phyloP scores from a whole-genome alignment of 106 monocot genomes.

The Narthecium ossifragum region DNA sequence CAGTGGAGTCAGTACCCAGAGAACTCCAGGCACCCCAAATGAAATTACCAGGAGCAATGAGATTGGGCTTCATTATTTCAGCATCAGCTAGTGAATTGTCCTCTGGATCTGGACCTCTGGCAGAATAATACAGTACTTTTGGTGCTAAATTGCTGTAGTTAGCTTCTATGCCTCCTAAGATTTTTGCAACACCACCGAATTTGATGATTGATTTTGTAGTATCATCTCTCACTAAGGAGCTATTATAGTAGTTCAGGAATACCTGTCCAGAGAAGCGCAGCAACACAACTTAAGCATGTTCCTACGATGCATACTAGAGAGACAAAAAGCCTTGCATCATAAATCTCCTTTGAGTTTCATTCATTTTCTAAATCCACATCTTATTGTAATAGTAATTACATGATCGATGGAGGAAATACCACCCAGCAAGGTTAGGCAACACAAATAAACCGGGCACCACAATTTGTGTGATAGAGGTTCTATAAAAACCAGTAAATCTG shows the following conservation, averaged over 20 bases:
- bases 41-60: slow-evolving; percentile 87
- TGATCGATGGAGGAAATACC: no score
- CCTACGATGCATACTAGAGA: no score
- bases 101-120: slow-evolving; percentile 94
- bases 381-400: no score
- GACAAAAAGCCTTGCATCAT: no score
- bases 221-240: slow-evolving; percentile 57
- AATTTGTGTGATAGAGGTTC: no score
- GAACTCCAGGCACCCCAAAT: slow-evolving; percentile 99
- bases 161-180: slow-evolving; percentile 74
- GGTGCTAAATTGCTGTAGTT: slow-evolving; percentile 81
- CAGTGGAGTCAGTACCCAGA: slow-evolving; percentile 53
- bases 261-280: slow-evolving; percentile 40
- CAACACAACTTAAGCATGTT: no score
- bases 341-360: no score
- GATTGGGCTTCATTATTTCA: slow-evolving; percentile 96
- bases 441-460: no score
- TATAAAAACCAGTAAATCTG: no score
- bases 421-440: no score
- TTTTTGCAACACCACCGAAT: slow-evolving; percentile 69
- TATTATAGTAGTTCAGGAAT: slow-evolving; percentile 83
- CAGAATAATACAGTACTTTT: slow-evolving; percentile 93
- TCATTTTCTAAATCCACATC: no score
- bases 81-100: slow-evolving; percentile 76
- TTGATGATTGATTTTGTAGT: slow-evolving; percentile 38